Evolutionary conservation across 169 alveolate genomes (phyloP).

Genomic region (Eimeria sp.): DNA sequence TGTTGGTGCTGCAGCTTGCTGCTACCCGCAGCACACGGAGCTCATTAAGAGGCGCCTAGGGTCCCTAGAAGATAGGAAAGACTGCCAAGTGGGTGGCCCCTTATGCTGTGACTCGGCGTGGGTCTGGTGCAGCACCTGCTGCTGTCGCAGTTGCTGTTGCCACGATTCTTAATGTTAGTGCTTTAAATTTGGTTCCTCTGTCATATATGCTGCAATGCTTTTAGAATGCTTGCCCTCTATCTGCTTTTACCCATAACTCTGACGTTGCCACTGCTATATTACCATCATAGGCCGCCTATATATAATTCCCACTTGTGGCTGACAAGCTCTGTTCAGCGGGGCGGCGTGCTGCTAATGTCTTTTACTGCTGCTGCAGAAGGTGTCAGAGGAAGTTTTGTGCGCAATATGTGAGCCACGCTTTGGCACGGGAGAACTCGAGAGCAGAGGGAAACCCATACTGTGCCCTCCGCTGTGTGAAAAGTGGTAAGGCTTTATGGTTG

Average conservation of each 20-base stretch:
- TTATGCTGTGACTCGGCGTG: not conserved
- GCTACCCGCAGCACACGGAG: constrained; percentile 74
- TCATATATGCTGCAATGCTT: not conserved
- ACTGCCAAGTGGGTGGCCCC: constrained; percentile 24
- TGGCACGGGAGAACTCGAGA: constrained; percentile 65
- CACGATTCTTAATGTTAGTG: not conserved
- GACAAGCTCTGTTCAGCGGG: not conserved
- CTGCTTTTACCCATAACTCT: not conserved
- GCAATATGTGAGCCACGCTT: constrained; percentile 46
- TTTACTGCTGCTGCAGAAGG: constrained; percentile 40
- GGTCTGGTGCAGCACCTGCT: not conserved
- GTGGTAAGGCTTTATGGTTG: constrained; percentile 24
- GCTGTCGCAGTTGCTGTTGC: not conserved
- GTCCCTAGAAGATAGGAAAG: constrained; percentile 15
- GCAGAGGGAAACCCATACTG: constrained; percentile 39
- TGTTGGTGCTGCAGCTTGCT: constrained; percentile 53
- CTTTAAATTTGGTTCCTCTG: not conserved
- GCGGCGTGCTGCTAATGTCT: not conserved
- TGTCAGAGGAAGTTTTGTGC: constrained; percentile 65
- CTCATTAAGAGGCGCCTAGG: constrained; percentile 34
- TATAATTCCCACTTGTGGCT: not conserved
- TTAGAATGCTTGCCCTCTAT: not conserved
- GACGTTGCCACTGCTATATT: not conserved
- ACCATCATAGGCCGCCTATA: not conserved
- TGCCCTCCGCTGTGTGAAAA: constrained; percentile 63